phyloP scores from a whole-genome alignment of 2,329 filamentous ascomycete genomes.

The Aspergillus ustus region DNA sequence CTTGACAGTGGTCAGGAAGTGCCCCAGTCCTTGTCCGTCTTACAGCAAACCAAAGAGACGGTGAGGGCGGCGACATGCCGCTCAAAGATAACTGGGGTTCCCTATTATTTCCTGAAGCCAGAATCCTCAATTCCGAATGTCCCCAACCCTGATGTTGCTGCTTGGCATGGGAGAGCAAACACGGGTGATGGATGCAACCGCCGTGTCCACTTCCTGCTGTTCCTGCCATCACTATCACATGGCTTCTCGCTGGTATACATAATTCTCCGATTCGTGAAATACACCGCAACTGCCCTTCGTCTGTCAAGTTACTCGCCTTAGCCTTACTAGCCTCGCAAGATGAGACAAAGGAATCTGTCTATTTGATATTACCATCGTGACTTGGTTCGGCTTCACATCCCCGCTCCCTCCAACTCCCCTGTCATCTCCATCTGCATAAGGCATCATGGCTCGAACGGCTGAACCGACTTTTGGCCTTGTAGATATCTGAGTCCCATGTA shows the following conservation, averaged over 20 bases:
- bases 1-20: constrained; percentile 9
- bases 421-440: background rate
- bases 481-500: background rate
- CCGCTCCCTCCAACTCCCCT: background rate
- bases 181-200: background rate
- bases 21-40: constrained; percentile 27
- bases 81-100: constrained; percentile 1
- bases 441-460: background rate
- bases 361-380: background rate
- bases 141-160: background rate
- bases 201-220: background rate
- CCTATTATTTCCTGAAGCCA: constrained; percentile 12
- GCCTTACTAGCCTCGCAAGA: background rate
- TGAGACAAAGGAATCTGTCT: constrained; percentile 4
- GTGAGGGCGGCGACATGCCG: constrained; percentile 24
- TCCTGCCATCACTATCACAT: constrained; percentile 11
- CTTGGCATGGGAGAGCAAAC: background rate
- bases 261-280: constrained; percentile 18
- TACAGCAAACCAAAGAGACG: constrained; percentile 29
- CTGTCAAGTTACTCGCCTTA: background rate
- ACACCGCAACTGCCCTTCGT: constrained; percentile 3
- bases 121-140: background rate
- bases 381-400: background rate
- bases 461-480: background rate
- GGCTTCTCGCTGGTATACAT: background rate